These are phyloP conservation scores for Clitopilus hobsonii DNA, from an alignment of 768 basidiomycete species.

Conservation along the genomic window DNA sequence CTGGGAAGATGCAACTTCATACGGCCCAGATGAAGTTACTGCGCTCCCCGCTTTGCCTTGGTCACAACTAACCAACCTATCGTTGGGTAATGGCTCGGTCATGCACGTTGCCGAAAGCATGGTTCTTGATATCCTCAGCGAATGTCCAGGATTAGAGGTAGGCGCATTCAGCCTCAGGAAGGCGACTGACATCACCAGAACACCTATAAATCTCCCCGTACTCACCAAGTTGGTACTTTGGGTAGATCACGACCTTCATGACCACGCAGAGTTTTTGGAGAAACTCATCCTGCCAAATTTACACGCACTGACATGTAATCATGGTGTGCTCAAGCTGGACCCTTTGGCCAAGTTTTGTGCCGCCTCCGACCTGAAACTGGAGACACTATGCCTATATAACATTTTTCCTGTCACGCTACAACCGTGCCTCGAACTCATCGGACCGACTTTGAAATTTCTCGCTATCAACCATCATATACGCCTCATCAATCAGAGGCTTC, in stretches of 20 bases:
- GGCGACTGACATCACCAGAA: not conserved
- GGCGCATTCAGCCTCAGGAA: not conserved
- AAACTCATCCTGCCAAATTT: conserved; percentile 4
- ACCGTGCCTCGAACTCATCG: conserved; percentile 1
- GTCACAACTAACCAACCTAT: conserved; percentile 4
- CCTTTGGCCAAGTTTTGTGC: not conserved
- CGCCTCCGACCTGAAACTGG: not conserved
- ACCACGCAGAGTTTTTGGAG: conserved; percentile 1
- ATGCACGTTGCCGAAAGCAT: not conserved
- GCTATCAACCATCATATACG: not conserved
- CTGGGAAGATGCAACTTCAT: conserved; percentile 5
- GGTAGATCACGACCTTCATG: not conserved
- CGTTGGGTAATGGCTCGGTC: conserved; percentile 2
- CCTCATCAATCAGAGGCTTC: not conserved
- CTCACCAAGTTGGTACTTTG: conserved; percentile 4
- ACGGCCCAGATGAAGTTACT: not conserved
- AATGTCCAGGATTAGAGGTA: conserved; percentile 6
- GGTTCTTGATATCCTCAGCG: conserved; percentile 4
- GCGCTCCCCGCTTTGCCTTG: not conserved
- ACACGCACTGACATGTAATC: conserved; percentile 2
- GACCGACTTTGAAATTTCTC: conserved; percentile 2
- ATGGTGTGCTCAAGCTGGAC: not conserved
- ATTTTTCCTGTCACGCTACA: not conserved
- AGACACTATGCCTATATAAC: not conserved
- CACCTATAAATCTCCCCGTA: conserved; percentile 5